A percentile compares a stretch with the other conserved stretches of the same genome.
Conservation (phyloP, 2,329 filamentous ascomycete species). For the Acarospora socialis region DNA sequence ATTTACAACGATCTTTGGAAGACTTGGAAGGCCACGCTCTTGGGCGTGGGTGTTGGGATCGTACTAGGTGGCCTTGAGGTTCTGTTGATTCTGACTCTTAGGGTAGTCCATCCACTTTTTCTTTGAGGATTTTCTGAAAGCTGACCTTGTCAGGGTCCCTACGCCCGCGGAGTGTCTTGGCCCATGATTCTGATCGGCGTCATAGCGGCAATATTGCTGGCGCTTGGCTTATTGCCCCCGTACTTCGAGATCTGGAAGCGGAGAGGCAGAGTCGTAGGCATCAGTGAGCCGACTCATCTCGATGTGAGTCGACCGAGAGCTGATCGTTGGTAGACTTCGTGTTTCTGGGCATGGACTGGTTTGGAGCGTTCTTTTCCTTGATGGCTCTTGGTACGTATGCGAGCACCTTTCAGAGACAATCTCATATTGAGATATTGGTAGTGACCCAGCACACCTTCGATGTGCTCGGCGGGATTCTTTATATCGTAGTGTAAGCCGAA, state of each 20-base stretch:
- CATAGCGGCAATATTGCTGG: slow-evolving; percentile 42
- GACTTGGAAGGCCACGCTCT: slow-evolving; percentile 30
- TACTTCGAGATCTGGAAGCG: slow-evolving; percentile 50
- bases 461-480: slow-evolving; percentile 44
- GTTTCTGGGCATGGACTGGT: slow-evolving; percentile 46
- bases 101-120: slow-evolving; percentile 29
- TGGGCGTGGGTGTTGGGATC: slow-evolving; percentile 27
- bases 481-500: slow-evolving; percentile 42
- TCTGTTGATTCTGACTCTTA: slow-evolving; percentile 42
- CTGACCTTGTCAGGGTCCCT: slow-evolving; percentile 32
- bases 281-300: slow-evolving; percentile 30
- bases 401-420: background rate
- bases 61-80: slow-evolving; percentile 41
- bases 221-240: slow-evolving; percentile 42
- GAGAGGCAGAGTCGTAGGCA: slow-evolving; percentile 45
- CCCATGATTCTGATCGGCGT: slow-evolving; percentile 44
- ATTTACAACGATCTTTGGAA: slow-evolving; percentile 37
- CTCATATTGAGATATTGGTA: slow-evolving; percentile 20
- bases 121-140: background rate
- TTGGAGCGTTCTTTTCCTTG: slow-evolving; percentile 49
- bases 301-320: background rate
- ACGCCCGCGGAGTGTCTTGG: slow-evolving; percentile 38
- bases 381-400: slow-evolving; percentile 40
- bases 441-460: slow-evolving; percentile 49
- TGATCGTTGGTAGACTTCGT: slow-evolving; percentile 32